Evolutionary conservation across 208 protist species (phyloP).

Genomic region (Plasmodiophora brassicae): DNA sequence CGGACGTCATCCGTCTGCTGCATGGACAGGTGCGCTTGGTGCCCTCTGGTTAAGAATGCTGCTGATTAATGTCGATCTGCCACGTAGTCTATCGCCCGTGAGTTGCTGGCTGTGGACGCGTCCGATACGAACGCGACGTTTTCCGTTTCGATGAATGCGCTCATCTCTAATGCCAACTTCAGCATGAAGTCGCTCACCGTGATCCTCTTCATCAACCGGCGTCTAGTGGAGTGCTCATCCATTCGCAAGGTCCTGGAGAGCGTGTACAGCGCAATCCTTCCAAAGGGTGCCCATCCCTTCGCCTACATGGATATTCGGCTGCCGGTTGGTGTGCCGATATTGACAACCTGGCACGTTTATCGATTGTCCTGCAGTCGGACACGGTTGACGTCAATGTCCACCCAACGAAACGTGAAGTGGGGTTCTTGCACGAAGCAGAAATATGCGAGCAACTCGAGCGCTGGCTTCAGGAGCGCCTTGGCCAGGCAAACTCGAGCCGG

Average conservation of each 20-base stretch:
- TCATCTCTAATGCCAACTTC: conserved; percentile 50
- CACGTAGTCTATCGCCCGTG: background rate
- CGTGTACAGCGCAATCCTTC: background rate
- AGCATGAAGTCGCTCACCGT: conserved; percentile 42
- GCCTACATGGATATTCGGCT: background rate
- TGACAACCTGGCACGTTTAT: no score
- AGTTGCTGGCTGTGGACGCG: background rate
- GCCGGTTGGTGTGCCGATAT: no score
- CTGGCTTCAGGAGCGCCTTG: background rate
- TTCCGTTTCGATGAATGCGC: background rate
- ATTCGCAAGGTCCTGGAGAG: conserved; percentile 50
- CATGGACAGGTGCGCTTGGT: background rate
- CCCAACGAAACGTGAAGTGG: conserved; percentile 49
- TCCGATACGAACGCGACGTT: background rate
- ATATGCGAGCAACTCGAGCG: background rate
- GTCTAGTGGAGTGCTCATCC: conserved; percentile 45
- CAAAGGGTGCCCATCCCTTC: conserved; percentile 11
- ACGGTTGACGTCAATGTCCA: conserved; percentile 55
- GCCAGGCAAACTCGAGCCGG: background rate
- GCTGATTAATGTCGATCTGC: background rate
- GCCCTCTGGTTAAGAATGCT: background rate
- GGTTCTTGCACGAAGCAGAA: conserved; percentile 3
- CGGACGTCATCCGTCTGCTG: conserved; percentile 8
- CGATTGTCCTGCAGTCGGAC: background rate
- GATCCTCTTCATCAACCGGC: conserved; percentile 55